These are phyloP conservation scores for Solanum rostratum DNA, from an alignment of 257 asterid species.

Conservation along the genomic window DNA sequence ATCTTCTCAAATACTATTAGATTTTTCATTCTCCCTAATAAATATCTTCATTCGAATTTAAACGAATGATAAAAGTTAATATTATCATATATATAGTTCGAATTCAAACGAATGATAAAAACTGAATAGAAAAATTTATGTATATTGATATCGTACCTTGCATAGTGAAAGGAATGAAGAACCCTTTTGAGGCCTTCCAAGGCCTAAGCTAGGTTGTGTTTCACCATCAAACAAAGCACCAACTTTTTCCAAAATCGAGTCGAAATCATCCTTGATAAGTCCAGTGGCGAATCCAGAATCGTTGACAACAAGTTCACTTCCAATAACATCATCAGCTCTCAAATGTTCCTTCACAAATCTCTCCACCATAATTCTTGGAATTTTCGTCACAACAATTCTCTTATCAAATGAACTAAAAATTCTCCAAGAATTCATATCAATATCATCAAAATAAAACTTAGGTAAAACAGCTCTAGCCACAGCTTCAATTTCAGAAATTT, in stretches of 20 bases:
- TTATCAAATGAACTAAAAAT: conserved; percentile 32
- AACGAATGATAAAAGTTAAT: too few species aligned
- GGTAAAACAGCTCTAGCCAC: conserved; percentile 82
- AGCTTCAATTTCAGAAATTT: conserved; percentile 48
- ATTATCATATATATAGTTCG: too few species aligned
- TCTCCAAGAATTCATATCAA: conserved; percentile 51
- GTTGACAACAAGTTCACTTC: conserved; percentile 40
- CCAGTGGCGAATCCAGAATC: conserved; percentile 66
- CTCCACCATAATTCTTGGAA: conserved; percentile 78
- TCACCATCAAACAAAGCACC: conserved; percentile 28
- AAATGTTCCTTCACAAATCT: conserved; percentile 73
- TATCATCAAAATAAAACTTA: conserved; percentile 60
- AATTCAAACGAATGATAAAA: too few species aligned
- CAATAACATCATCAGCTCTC: conserved; percentile 60
- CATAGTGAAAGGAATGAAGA: conserved; percentile 37
- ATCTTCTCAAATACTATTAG: not conserved
- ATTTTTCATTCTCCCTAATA: not conserved
- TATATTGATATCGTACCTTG: conserved; percentile 19
- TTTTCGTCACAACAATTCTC: conserved; percentile 59
- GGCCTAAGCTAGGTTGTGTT: conserved; percentile 36
- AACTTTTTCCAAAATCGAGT: conserved; percentile 14
- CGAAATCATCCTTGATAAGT: conserved; percentile 24
- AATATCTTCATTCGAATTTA: not conserved
- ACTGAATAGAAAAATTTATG: not conserved
- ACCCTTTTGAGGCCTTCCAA: conserved; percentile 28